Evolutionary conservation across 1,284 basidiomycete species (phyloP), one percentile per base, ranked within the genome.

Genomic region (Apiotrichum akiyoshidainum): DNA sequence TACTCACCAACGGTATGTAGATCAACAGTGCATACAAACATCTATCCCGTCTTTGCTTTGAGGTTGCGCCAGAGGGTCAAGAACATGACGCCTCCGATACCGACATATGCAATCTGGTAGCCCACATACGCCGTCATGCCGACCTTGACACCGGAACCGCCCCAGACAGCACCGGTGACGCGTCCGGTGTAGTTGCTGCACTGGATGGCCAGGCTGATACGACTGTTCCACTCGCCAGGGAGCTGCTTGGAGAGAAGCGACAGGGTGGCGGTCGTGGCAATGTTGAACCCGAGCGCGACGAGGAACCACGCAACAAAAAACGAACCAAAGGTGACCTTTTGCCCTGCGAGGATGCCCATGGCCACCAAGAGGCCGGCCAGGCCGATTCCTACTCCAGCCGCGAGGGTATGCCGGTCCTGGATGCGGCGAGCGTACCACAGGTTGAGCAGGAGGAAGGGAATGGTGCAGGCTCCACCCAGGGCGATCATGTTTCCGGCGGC

Each of bases 351-450:
- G 26, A 58, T 54, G 14, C 33, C 41, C 41, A 54, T 45, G 22
- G 57, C 52, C 12, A 54, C 40, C 10, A 58, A 7, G 1, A 58
- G 52, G 1, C 57, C 57, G 0, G 42, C 34, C 1, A 53, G 35
- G 17, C 57, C 57, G 22, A 58, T 46, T 11, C 19, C 21, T 2
- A 35, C 26, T 5, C 57, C 57, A 3, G 40, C 19, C 7, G 51
- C 57, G 19, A 58, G 57, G 10, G 57, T 58, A 47, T 58, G 46
- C 4, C 57, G 57, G 35, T 58, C 57, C 47, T 58, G 57, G 22
- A 54, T 17, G 10, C 52, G 33, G 2, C 57, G 57, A 11, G 52
- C 52, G 19, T n/a, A 50, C 22, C 41, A 22, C 8, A 58, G 52
- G 41, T 58, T 58, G 47, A 50, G 22, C 12, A 58, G 52, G 21